These are phyloP conservation scores for Cordyceps tenuipes DNA, from an alignment of 2,329 filamentous ascomycete genomes.

Conservation along the genomic window DNA sequence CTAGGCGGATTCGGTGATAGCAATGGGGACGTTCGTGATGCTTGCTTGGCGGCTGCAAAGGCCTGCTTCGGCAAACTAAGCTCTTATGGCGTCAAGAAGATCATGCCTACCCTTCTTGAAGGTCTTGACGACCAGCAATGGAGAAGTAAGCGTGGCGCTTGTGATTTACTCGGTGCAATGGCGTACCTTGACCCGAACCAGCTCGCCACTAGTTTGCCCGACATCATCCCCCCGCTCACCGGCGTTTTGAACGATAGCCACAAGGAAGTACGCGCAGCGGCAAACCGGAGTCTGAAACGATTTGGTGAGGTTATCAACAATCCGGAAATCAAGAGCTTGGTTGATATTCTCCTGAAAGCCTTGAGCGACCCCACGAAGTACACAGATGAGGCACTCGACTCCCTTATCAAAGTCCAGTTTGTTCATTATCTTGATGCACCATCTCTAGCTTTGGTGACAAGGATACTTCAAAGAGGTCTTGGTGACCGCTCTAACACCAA, in stretches of 20 bases:
- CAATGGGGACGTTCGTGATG: conserved; percentile 82
- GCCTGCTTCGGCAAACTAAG: conserved; percentile 88
- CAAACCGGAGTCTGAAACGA: conserved; percentile 91
- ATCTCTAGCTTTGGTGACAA: conserved; percentile 86
- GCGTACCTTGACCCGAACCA: conserved; percentile 96
- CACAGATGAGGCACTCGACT: conserved; percentile 88
- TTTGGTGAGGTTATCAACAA: conserved; percentile 99
- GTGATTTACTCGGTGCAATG: conserved; percentile 94
- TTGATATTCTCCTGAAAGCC: conserved; percentile 87
- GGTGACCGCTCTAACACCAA: conserved; percentile 90
- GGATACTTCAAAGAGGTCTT: conserved; percentile 88
- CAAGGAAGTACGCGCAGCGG: conserved; percentile 87
- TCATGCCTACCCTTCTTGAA: conserved; percentile 82
- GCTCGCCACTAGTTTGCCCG: conserved; percentile 80
- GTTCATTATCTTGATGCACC: conserved; percentile 97
- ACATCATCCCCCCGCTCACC: conserved; percentile 93
- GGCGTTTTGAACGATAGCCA: conserved; percentile 94
- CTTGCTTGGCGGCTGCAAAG: conserved; percentile 87
- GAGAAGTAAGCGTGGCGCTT: conserved; percentile 97
- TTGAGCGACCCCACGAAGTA: conserved; percentile 96
- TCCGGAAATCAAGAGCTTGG: conserved; percentile 88
- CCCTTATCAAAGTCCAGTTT: conserved; percentile 96
- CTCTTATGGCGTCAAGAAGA: conserved; percentile 91
- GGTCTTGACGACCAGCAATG: conserved; percentile 93
- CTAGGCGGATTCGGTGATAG: conserved; percentile 83